These are phyloP conservation scores for Trifolium dubium DNA, from an alignment of 306 rosid genomes.

Conservation along the genomic window DNA sequence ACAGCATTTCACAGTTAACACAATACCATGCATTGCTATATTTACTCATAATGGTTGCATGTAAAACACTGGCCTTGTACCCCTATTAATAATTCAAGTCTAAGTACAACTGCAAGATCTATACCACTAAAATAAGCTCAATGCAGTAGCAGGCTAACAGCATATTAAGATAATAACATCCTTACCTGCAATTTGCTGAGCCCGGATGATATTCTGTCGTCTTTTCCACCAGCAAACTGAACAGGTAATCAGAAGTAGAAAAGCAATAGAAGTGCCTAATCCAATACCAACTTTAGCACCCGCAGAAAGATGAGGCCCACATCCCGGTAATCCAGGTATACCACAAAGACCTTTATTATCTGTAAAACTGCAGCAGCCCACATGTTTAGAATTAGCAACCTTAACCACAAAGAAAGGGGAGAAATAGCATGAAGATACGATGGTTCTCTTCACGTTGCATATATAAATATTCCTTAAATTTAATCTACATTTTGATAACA, in stretches of 20 bases:
- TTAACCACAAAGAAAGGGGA: constrained; percentile 28
- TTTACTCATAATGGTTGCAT: not conserved
- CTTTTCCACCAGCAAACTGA: constrained; percentile 90
- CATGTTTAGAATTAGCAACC: constrained; percentile 35
- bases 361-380: constrained; percentile 76
- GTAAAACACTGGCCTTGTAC: not conserved
- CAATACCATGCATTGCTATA: not conserved
- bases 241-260: constrained; percentile 59
- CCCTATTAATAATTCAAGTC: not conserved
- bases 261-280: constrained; percentile 55
- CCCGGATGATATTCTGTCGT: constrained; percentile 78
- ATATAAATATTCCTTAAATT: constrained; percentile 11
- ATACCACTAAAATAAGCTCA: not conserved
- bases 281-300: constrained; percentile 82
- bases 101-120: constrained; percentile 18
- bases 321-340: constrained; percentile 82
- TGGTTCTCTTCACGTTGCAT: constrained; percentile 19
- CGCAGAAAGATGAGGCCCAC: constrained; percentile 76
- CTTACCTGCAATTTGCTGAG: constrained; percentile 84
- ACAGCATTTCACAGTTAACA: not conserved
- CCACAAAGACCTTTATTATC: constrained; percentile 92
- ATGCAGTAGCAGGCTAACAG: constrained; percentile 3
- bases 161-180: constrained; percentile 21
- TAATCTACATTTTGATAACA: constrained; percentile 21
- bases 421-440: constrained; percentile 13